phyloP scores from a whole-genome alignment of 371 early-diverging fungal genomes.

The Nosema muscidifuracis region DNA sequence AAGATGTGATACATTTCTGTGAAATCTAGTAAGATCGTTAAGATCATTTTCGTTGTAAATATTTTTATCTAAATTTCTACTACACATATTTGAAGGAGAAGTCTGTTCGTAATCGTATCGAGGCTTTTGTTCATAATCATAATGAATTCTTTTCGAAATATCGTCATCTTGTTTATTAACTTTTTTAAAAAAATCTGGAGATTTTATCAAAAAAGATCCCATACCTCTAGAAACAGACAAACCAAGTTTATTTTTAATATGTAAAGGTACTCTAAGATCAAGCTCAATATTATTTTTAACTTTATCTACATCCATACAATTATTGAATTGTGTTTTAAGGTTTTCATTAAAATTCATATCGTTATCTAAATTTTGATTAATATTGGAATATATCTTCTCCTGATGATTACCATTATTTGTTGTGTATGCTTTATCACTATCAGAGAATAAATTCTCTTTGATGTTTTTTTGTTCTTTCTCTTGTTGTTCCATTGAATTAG shows the following conservation, averaged over 20 bases:
- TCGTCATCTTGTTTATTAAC: not conserved
- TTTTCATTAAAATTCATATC: not conserved
- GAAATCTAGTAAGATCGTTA: no score
- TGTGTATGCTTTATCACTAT: no score
- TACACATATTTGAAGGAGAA: not conserved
- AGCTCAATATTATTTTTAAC: not conserved
- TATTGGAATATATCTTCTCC: no score
- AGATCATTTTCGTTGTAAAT: not conserved
- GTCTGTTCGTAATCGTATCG: not conserved
- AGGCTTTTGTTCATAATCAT: not conserved
- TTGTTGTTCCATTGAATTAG: not conserved
- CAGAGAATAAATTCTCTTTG: no score
- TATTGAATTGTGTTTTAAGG: constrained; percentile 1
- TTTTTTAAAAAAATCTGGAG: not conserved
- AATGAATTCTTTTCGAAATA: not conserved
- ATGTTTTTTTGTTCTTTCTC: not conserved
- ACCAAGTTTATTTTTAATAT: not conserved
- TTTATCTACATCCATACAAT: not conserved
- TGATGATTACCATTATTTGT: no score
- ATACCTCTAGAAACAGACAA: not conserved
- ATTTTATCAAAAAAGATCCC: not conserved
- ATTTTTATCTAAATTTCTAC: not conserved
- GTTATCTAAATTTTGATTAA: not conserved
- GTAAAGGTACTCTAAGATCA: not conserved
- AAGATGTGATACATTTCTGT: not conserved